Percentiles rank a stretch among this genome's conserved stretches.
Conservation (phyloP, 768 basidiomycete species). For the Pilatotrama ljubarskyi region DNA sequence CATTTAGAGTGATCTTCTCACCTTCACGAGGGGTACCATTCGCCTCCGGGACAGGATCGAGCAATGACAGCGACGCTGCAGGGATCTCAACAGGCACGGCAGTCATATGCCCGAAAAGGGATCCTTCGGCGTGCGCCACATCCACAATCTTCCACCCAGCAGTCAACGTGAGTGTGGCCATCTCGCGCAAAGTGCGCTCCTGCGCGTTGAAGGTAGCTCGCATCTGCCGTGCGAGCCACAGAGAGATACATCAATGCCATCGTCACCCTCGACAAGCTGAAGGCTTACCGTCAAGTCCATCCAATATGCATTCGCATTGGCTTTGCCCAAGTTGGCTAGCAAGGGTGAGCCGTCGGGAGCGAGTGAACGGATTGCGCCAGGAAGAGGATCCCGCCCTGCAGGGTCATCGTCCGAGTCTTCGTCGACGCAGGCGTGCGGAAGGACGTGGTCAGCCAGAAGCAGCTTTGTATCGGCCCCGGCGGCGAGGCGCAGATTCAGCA, state of each 20-base stretch:
- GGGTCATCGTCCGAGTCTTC: slow-evolving; percentile 27
- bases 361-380: slow-evolving; percentile 49
- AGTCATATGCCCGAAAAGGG: slow-evolving; percentile 69
- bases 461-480: slow-evolving; percentile 52
- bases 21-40: not conserved
- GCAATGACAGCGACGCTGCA: slow-evolving; percentile 16
- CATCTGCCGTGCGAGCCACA: slow-evolving; percentile 53
- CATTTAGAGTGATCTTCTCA: not conserved
- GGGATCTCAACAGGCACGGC: slow-evolving; percentile 64
- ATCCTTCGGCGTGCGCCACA: slow-evolving; percentile 60
- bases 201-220: slow-evolving; percentile 66
- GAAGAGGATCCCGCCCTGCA: slow-evolving; percentile 35
- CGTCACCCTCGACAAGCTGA: no score
- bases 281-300: slow-evolving; percentile 62
- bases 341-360: slow-evolving; percentile 59
- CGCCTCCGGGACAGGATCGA: slow-evolving; percentile 5
- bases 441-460: slow-evolving; percentile 69
- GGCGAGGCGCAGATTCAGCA: slow-evolving; percentile 44
- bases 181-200: slow-evolving; percentile 69
- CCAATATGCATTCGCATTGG: slow-evolving; percentile 68
- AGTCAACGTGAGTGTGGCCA: slow-evolving; percentile 51
- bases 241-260: no score
- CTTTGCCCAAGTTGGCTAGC: slow-evolving; percentile 73
- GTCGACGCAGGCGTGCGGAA: slow-evolving; percentile 70
- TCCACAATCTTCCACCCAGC: slow-evolving; percentile 71